These are phyloP conservation scores for Mucor indicus DNA, from an alignment of 371 early-diverging fungal genomes.

Conservation along the genomic window DNA sequence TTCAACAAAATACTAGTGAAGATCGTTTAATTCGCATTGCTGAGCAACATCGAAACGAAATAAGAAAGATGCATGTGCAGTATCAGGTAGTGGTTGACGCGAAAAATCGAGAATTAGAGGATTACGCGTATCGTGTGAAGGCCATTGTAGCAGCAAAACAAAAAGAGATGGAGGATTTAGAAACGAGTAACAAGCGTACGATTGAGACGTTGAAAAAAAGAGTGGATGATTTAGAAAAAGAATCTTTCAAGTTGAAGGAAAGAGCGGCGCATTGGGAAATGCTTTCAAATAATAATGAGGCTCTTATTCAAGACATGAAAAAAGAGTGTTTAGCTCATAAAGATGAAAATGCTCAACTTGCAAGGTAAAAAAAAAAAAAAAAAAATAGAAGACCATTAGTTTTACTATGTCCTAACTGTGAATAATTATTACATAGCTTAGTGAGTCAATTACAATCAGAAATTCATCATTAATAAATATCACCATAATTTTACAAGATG, in stretches of 20 bases:
- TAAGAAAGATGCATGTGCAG: constrained; percentile 31
- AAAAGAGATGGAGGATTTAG: constrained; percentile 29
- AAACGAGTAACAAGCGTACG: constrained; percentile 15
- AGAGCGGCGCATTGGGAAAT: constrained; percentile 20
- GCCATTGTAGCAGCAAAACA: constrained; percentile 30
- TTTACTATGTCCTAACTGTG: too few species aligned
- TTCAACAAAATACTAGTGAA: too few species aligned
- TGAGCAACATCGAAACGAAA: constrained; percentile 37
- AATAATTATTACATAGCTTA: constrained; percentile 16
- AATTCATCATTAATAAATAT: too few species aligned
- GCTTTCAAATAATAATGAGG: constrained; percentile 14
- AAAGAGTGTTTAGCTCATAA: constrained; percentile 20
- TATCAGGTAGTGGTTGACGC: constrained; percentile 31
- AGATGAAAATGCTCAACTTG: constrained; percentile 36
- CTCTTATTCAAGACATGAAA: constrained; percentile 21
- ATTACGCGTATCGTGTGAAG: constrained; percentile 41
- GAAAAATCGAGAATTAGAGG: constrained; percentile 40
- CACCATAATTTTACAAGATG: too few species aligned
- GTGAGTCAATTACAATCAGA: constrained; percentile 37
- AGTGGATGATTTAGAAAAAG: constrained; percentile 21
- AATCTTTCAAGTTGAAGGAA: constrained; percentile 7
- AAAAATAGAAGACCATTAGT: too few species aligned
- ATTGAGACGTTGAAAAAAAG: constrained; percentile 19
- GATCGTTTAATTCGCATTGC: constrained; percentile 23
- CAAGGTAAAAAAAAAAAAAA: constrained; percentile 13